Base-by-base conservation (phyloP, 2,329 filamentous ascomycete species). In the Teratosphaeria nubilosa region DNA sequence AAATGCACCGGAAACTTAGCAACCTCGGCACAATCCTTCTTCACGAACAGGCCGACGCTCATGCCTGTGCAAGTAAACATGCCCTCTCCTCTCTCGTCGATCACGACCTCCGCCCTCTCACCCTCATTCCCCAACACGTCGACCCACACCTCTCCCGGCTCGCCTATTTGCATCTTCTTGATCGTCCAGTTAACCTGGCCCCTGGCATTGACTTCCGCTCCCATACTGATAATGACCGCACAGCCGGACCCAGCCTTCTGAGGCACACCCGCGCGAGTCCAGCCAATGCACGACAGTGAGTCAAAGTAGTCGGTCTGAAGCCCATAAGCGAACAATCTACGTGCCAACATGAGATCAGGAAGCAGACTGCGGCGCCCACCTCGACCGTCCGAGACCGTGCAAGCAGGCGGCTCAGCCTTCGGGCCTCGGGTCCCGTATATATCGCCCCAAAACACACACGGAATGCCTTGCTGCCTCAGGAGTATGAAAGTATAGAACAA, bases 401-500 rank as follows among this genome's bases (percentile, higher is more conserved):
- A 72, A 16, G 66, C 65, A 51, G 83, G 83, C 3, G 72, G 73
- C 58, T 80, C 76, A 3, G 78, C 74, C n/a, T 77, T 74, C 27
- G 79, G 74, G 53, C 73, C 77, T 55, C 76, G 74, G 54, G 84
- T 83, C 24, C 86, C 85, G 69, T 86, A 87, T 0, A 88, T 69
- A 66, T 89, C 86, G 25, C 86, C 85, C 68, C 85, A 89, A 69
- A 90, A 90, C 37, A 88, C 74, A 64, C 83, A 88, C 0, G 86
- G 86, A 30, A 83, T 79, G 16, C 85, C 85, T 34, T 81, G 75
- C 54, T 77, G 72, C 13, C 84, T 80, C 27, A 90, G 81, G 1
- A 91, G 80, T 57, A 90, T 88, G 51, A 90, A 77, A 0, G 85
- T 76, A 70, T 90, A 89, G 13, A 86, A 87, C 16, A 90, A 76